These are phyloP conservation scores for Russula sp. DNA, from an alignment of 768 basidiomycete genomes.

Conservation along the genomic window DNA sequence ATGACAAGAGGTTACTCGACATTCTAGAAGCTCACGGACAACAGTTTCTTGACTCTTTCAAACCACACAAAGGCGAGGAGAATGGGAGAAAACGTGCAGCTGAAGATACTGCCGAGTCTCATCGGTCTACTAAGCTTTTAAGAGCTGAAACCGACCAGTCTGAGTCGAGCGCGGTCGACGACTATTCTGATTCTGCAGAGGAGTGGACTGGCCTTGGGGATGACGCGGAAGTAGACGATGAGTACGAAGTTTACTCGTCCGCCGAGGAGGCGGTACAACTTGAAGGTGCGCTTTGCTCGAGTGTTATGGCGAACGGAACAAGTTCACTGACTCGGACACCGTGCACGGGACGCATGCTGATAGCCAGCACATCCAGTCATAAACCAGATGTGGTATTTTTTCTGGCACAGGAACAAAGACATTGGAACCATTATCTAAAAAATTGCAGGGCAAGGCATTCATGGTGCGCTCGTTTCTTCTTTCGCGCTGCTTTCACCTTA, in stretches of 20 bases:
- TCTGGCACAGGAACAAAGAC: conserved; percentile 37
- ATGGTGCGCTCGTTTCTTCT: conserved; percentile 53
- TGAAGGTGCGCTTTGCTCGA: conserved; percentile 18
- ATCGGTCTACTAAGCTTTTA: conserved; percentile 5
- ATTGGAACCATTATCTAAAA: conserved; percentile 34
- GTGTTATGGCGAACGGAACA: not conserved
- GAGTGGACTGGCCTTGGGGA: conserved; percentile 45
- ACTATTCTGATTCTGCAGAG: conserved; percentile 33
- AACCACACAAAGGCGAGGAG: conserved; percentile 32
- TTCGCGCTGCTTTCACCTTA: conserved; percentile 11
- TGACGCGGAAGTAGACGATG: conserved; percentile 15
- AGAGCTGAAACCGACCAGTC: conserved; percentile 13
- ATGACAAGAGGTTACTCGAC: conserved; percentile 38
- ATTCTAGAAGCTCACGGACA: conserved; percentile 48
- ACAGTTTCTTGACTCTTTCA: conserved; percentile 46
- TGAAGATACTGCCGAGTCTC: not conserved
- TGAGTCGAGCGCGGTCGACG: conserved; percentile 1
- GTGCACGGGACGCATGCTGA: conserved; percentile 47
- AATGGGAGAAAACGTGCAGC: conserved; percentile 26
- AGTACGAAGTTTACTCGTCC: conserved; percentile 19
- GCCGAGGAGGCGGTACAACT: not conserved
- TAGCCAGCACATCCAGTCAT: conserved; percentile 36
- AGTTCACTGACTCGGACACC: conserved; percentile 1
- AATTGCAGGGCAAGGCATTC: conserved; percentile 60
- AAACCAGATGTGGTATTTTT: conserved; percentile 55